Evolutionary conservation across 768 basidiomycete species (phyloP).

Genomic region (Mycena pura): DNA sequence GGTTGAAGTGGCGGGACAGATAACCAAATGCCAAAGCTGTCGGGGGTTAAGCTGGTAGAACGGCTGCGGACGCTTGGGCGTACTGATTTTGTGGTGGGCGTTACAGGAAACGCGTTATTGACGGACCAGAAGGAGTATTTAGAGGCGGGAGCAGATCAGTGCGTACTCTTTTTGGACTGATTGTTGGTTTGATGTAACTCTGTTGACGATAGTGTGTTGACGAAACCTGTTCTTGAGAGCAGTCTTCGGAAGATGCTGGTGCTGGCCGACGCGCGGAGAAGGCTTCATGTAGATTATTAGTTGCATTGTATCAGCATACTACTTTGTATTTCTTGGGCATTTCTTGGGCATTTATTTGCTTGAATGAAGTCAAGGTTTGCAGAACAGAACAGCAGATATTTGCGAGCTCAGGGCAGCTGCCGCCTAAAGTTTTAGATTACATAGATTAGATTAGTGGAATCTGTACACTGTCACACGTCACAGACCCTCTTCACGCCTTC

Average conservation of each 20-base stretch:
- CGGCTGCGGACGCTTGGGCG: conserved; percentile 58
- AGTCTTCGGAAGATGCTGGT: conserved; percentile 37
- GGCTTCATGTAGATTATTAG: too few species aligned
- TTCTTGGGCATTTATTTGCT: too few species aligned
- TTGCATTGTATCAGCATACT: too few species aligned
- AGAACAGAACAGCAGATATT: too few species aligned
- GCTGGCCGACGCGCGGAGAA: conserved; percentile 31
- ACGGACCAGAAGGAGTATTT: conserved; percentile 62
- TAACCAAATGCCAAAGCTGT: conserved; percentile 75
- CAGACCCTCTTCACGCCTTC: too few species aligned
- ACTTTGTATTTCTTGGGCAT: too few species aligned
- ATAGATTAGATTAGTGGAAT: too few species aligned
- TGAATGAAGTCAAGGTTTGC: too few species aligned
- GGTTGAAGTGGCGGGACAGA: conserved; percentile 31
- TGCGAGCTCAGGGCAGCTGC: too few species aligned
- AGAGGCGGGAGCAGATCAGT: conserved; percentile 65
- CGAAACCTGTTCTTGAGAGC: conserved; percentile 66
- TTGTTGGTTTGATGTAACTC: too few species aligned
- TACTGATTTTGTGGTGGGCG: conserved; percentile 68
- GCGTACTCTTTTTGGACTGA: conserved; percentile 33
- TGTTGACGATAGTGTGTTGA: conserved; percentile 52
- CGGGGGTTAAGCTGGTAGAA: conserved; percentile 60
- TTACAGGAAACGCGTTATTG: conserved; percentile 56
- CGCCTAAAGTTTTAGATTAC: too few species aligned
- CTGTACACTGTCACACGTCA: too few species aligned